Evolutionary conservation across 768 basidiomycete species (phyloP).

Genomic region (Brasilioporus rufonigricans): DNA sequence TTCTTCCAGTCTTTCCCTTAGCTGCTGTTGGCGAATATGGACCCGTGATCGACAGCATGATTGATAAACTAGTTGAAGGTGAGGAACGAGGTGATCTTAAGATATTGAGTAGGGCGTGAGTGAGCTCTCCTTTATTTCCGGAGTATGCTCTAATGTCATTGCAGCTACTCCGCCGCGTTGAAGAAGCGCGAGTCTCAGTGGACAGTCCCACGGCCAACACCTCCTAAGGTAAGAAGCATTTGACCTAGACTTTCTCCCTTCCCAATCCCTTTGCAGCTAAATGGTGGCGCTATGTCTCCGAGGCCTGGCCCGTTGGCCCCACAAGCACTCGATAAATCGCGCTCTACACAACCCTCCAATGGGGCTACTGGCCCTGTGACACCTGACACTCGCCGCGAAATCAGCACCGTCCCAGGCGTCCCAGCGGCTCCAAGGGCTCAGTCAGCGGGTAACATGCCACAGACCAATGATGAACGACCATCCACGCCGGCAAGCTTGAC

Average conservation of each 20-base stretch:
- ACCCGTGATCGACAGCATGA: conserved; percentile 50
- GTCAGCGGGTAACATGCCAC: conserved; percentile 32
- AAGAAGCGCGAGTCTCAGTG: conserved; percentile 71
- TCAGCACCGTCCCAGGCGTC: conserved; percentile 25
- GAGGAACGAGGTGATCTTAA: conserved; percentile 86
- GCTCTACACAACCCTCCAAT: conserved; percentile 37
- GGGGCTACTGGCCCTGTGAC: conserved; percentile 33
- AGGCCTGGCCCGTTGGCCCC: conserved; percentile 24
- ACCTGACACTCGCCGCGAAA: conserved; percentile 39
- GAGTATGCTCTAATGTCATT: conserved; percentile 5
- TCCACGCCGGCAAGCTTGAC: conserved; percentile 36
- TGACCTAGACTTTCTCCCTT: background rate
- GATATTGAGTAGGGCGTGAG: conserved; percentile 74
- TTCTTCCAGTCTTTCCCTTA: conserved; percentile 85
- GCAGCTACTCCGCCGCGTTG: conserved; percentile 69
- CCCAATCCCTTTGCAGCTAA: conserved; percentile 17
- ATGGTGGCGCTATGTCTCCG: conserved; percentile 28
- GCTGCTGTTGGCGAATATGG: conserved; percentile 58
- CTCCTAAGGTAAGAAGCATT: conserved; percentile 32
- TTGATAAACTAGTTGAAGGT: conserved; percentile 65
- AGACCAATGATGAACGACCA: conserved; percentile 30
- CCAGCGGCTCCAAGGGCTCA: conserved; percentile 57
- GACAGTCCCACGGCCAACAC: conserved; percentile 31
- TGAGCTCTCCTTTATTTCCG: conserved; percentile 9
- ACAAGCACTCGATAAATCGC: conserved; percentile 34